Conservation (phyloP, 345 rosid species). For the Dimocarpus longan region DNA sequence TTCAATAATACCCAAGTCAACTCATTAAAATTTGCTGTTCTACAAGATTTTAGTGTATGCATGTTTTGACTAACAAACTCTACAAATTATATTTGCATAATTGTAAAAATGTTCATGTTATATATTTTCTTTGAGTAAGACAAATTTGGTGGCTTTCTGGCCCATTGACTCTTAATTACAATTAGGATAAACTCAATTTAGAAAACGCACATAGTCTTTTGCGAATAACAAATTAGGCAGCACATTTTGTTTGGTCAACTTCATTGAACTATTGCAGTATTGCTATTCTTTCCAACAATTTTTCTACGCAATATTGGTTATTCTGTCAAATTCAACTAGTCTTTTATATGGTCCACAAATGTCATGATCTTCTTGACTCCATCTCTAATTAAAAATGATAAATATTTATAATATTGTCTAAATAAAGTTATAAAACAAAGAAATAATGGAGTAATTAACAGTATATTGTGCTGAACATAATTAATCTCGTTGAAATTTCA, state of each 20-base stretch:
- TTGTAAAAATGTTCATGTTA: not conserved
- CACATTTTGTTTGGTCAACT: conserved; percentile 8
- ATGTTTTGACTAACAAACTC: not conserved
- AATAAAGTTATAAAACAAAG: not conserved
- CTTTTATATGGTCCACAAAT: conserved; percentile 8
- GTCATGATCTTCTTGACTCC: not conserved
- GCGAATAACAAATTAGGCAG: conserved; percentile 12
- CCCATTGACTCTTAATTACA: not conserved
- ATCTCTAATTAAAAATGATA: not conserved
- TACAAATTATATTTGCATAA: not conserved
- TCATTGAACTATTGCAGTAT: not conserved
- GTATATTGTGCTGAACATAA: not conserved
- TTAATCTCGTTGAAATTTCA: too few species aligned
- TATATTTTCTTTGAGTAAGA: not conserved
- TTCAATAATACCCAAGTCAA: conserved; percentile 14
- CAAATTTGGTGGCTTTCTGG: not conserved
- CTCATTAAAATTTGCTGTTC: not conserved
- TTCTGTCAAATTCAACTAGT: conserved; percentile 3
- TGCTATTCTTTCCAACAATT: not conserved
- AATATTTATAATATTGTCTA: not conserved
- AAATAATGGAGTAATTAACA: not conserved
- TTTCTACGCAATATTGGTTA: not conserved
- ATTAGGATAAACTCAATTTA: not conserved
- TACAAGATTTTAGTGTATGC: not conserved
- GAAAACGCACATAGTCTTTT: not conserved